These are phyloP conservation scores for Brassica cretica DNA, from an alignment of 345 rosid species.

Conservation along the genomic window DNA sequence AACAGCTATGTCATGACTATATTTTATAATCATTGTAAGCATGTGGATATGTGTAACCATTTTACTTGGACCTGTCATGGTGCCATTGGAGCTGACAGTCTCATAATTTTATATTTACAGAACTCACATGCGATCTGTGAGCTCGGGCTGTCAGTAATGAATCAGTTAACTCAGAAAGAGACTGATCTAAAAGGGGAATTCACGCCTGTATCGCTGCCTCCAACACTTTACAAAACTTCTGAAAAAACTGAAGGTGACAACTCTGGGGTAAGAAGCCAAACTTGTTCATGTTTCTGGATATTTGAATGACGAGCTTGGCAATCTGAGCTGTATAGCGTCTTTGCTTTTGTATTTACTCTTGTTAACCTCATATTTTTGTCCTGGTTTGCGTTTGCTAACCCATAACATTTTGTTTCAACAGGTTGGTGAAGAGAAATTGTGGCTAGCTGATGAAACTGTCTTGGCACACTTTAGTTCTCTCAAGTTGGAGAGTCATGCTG, in stretches of 20 bases:
- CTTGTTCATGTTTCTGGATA: background rate
- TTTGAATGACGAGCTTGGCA: conserved; percentile 8
- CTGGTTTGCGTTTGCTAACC: conserved; percentile 23
- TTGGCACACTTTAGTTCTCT: conserved; percentile 70
- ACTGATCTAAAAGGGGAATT: conserved; percentile 43
- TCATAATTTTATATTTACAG: conserved; percentile 50
- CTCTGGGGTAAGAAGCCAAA: conserved; percentile 52
- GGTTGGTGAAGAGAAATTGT: conserved; percentile 63
- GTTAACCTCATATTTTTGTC: conserved; percentile 9
- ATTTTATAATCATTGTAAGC: conserved; percentile 14
- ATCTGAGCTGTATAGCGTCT: conserved; percentile 10
- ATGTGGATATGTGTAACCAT: background rate
- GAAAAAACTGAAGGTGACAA: conserved; percentile 62
- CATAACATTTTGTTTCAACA: conserved; percentile 40
- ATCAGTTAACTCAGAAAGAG: conserved; percentile 56
- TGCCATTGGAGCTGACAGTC: conserved; percentile 27
- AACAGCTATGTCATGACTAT: background rate
- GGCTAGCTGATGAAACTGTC: conserved; percentile 84
- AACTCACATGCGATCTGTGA: conserved; percentile 88
- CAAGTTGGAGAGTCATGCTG: conserved; percentile 52
- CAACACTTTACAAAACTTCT: conserved; percentile 57
- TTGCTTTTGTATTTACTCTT: conserved; percentile 1
- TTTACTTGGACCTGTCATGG: conserved; percentile 10
- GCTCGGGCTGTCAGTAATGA: conserved; percentile 73
- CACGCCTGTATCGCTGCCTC: conserved; percentile 59